Percentiles rank a stretch among this genome's conserved stretches.
Conservation (phyloP, 1,284 basidiomycete species). For the Pisolithus thermaeus region DNA sequence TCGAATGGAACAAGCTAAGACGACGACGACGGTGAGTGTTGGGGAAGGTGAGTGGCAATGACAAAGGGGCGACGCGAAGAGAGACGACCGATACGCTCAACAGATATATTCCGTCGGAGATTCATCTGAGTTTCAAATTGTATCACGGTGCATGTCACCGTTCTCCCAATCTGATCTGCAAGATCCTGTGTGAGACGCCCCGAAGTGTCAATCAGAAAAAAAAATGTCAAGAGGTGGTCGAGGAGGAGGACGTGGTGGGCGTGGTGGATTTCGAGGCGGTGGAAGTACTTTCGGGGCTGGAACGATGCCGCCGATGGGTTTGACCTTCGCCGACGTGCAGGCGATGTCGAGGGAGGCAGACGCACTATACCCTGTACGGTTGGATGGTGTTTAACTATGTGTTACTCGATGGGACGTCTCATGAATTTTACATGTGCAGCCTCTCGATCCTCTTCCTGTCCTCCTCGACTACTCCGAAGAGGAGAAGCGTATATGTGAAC, state of each 20-base stretch:
- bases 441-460: constrained; percentile 54
- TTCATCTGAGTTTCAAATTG: constrained; percentile 19
- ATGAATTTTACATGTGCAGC: constrained; percentile 32
- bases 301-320: constrained; percentile 64
- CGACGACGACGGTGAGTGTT: background rate
- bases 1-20: background rate
- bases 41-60: constrained; percentile 16
- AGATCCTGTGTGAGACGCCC: no score
- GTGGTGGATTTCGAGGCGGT: constrained; percentile 50
- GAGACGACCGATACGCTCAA: background rate
- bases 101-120: constrained; percentile 24
- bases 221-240: constrained; percentile 60
- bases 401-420: constrained; percentile 14
- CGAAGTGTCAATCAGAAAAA: background rate
- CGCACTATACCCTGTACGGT: constrained; percentile 70
- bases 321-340: constrained; percentile 73
- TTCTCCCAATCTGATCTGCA: no score
- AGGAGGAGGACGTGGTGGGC: constrained; percentile 38
- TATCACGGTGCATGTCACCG: background rate
- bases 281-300: constrained; percentile 45
- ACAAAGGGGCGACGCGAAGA: constrained; percentile 25
- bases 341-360: constrained; percentile 67
- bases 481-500: constrained; percentile 57
- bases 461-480: constrained; percentile 56
- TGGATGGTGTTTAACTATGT: constrained; percentile 10